A percentile compares a stretch with the other conserved stretches of the same genome.
These are phyloP conservation scores for Spatholobus suberectus DNA, from an alignment of 306 rosid genomes.

Conservation along the genomic window DNA sequence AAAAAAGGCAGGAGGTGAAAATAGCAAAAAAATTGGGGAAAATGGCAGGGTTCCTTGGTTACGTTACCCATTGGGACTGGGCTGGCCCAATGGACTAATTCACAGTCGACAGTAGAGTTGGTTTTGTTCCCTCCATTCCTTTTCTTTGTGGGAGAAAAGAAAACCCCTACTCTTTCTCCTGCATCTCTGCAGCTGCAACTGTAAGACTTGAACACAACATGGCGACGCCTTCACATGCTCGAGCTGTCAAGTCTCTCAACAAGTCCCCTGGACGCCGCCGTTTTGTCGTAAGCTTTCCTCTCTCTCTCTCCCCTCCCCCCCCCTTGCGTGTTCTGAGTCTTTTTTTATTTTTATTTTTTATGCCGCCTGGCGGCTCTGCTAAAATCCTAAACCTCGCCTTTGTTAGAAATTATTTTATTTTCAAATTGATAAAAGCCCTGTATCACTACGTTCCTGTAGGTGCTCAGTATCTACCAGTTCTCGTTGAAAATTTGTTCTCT, in stretches of 20 bases:
- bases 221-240: slow-evolving; percentile 76
- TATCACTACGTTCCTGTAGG: background rate
- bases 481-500: background rate
- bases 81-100: background rate
- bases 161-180: background rate
- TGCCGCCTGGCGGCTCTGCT: background rate
- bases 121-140: slow-evolving; percentile 29
- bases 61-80: too few species aligned
- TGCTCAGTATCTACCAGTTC: background rate
- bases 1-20: too few species aligned
- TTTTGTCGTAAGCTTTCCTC: slow-evolving; percentile 60
- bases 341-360: too few species aligned
- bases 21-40: too few species aligned
- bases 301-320: background rate
- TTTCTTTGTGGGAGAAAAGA: too few species aligned
- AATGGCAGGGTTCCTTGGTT: too few species aligned
- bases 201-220: slow-evolving; percentile 36
- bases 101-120: background rate
- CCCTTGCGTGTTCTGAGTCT: background rate
- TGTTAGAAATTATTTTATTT: background rate
- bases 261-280: slow-evolving; percentile 77
- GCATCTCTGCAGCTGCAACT: background rate
- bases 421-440: background rate
- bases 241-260: slow-evolving; percentile 92
- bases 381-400: slow-evolving; percentile 44